A percentile compares a stretch with the other conserved stretches of the same genome.
phyloP scores from a whole-genome alignment of 2,329 filamentous ascomycete species.

The Penicillium expansum region DNA sequence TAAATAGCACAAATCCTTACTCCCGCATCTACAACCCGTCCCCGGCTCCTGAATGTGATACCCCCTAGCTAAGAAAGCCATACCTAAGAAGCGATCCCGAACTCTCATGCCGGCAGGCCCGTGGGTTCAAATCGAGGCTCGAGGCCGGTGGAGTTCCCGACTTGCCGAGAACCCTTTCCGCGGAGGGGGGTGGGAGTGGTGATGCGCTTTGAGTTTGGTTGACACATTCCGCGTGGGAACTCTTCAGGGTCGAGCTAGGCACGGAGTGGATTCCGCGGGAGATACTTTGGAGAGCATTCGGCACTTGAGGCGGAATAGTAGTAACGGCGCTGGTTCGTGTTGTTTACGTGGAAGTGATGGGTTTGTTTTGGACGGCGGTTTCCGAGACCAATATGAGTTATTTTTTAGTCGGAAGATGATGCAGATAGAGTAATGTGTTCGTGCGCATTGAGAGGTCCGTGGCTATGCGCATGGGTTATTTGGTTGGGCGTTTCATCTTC shows the following conservation, averaged over 20 bases:
- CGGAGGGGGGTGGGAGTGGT: not conserved
- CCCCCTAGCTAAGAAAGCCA: no score
- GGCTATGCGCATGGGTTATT: not conserved
- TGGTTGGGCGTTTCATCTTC: not conserved
- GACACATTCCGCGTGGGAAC: not conserved
- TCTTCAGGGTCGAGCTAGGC: not conserved
- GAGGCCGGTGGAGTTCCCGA: not conserved
- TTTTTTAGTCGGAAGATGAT: not conserved
- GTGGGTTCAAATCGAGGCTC: not conserved
- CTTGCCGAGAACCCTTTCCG: constrained; percentile 17
- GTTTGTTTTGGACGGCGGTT: not conserved
- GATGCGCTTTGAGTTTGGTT: not conserved
- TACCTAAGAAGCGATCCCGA: constrained; percentile 9
- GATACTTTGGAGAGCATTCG: not conserved
- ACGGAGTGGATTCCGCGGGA: not conserved
- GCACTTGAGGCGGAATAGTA: no score
- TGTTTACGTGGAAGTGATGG: not conserved
- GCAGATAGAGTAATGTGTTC: not conserved
- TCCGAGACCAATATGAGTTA: not conserved
- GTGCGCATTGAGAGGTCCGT: constrained; percentile 7
- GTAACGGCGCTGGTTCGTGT: no score
- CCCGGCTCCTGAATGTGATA: no score
- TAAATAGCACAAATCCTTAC: no score
- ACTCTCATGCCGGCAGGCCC: constrained; percentile 5
- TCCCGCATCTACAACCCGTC: no score